Base-by-base conservation (phyloP, 2,329 filamentous ascomycete genomes). In the Fusarium siculi region DNA sequence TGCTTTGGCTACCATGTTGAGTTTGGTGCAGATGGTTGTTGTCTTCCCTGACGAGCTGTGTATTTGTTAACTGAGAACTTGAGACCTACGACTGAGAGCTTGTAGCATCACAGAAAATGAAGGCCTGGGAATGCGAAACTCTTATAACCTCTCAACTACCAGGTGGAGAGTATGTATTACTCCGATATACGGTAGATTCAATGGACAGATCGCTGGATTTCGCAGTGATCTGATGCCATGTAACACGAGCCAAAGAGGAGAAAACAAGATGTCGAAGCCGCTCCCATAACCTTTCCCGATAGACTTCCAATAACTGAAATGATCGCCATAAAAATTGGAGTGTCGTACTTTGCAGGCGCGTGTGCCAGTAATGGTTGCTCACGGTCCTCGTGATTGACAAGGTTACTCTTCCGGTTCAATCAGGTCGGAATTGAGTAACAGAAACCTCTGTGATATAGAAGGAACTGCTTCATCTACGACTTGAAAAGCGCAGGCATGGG, bases 221-320 rank as follows among this genome's bases (percentile, higher is more conserved):
- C 6, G 25, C 11, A 21, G 11, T 3, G 18, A 21, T 5, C 10
- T 5, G 25, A 28, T 46, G 25, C 23, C 18, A 43, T 15, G 40
- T 43, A 43, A 6, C 23, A 28, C 14, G 23, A 46, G 16, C 18
- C 7, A 4, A 19, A 19, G 18, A 19, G 4, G 5, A 23, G 23
- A 7, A 14, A 28, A 14, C 9, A 2, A 28, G 14, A 7, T 9
- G 43, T 46, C 0, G 1, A 28, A 11, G 0, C 4, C 5, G 5
- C 18, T 4, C 5, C 23, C 23, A 19, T 46, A 4, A 28, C 1
- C 0, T 46, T 46, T 46, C 4, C 23, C 23, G 43, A 46, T 3
- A 9, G 43, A 3, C 0, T 6, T 2, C 43, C 23, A 8, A 46
- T 46, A 28, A 19, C 23, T 19, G 43, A 46, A 28, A 19, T 9